Evolutionary conservation across 495 filamentous ascomycete species (phyloP).

Genomic region (Aspergillus indologenus): DNA sequence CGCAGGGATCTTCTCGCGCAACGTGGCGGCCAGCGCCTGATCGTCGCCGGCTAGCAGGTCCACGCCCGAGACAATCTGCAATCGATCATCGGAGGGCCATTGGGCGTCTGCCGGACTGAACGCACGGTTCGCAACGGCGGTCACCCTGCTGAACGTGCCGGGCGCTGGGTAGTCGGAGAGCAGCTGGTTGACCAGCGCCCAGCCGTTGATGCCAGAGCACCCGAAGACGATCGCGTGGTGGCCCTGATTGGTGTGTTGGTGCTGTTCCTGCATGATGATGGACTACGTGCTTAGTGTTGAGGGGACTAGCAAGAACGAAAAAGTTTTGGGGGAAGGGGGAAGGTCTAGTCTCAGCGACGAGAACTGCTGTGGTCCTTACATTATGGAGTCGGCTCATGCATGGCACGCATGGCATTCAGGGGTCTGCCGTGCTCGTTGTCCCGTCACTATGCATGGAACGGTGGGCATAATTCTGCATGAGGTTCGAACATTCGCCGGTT

Average conservation of each 20-base stretch:
- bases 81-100: constrained; percentile 40
- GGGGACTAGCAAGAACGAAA: no score
- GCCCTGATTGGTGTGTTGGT: not conserved
- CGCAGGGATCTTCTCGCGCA: constrained; percentile 33
- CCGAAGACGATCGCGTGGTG: constrained; percentile 24
- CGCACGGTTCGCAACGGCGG: constrained; percentile 43
- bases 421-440: no score
- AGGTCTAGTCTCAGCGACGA: no score
- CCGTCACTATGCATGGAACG: no score
- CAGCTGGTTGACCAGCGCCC: constrained; percentile 45
- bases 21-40: constrained; percentile 18
- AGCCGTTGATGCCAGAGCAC: constrained; percentile 41
- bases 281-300: not conserved
- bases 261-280: not conserved
- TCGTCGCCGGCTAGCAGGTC: constrained; percentile 31
- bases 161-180: constrained; percentile 39
- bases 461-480: no score
- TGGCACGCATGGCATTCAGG: not conserved
- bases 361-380: no score
- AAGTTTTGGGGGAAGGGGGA: no score
- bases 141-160: constrained; percentile 39
- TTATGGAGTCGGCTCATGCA: not conserved
- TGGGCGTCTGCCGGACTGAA: constrained; percentile 32
- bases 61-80: constrained; percentile 42
- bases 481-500: no score